Evolutionary conservation across 2,329 filamentous ascomycete genomes (phyloP), one percentile per base, ranked within the genome.

Genomic region (Dissoconium aciculare): DNA sequence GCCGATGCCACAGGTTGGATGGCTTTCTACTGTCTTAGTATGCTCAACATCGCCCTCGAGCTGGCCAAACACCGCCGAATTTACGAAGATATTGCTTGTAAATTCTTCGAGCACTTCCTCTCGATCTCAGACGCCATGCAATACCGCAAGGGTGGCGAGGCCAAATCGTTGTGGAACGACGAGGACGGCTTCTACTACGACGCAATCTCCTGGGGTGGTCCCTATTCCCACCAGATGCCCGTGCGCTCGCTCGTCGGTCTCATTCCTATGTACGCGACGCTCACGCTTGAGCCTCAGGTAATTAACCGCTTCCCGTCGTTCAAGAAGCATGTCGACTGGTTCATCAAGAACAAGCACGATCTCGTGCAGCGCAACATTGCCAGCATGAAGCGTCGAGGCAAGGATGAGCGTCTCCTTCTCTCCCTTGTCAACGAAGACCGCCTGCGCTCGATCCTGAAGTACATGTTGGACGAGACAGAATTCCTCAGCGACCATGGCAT

Each of bases 1-100:
- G 89, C 89, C 11, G 87, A 95, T 64, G 93, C 84, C 53, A 95
- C 87, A 6, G 87, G 87, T 17, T 95, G 87, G 87, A 95, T 95
- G 87, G 87, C 82, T 6, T 95, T 95, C 56, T 95, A 92, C 63
- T 93, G 79, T 49, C 61, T 95, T 39, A 84, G 75, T 60, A 95
- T 95, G 87, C 67, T 95, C 50, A 95, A 95, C 59, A 95, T 95
- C 49, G 77, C 85, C 10, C 69, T 95, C 9, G 89, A 95, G 59
- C 67, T 95, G 43, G 85, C 87, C 36, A 95, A 95, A 61, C 83
- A 94, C 54, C 77, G 89, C 27, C 77, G 85, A 24, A 93, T 78
- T 34, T 95, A 95, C 55, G 87, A 95, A 62, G 87, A 95, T 50
- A 76, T 95, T 62, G 85, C 87, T 2, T 91, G 84, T 30, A 95